Evolutionary conservation across 2,329 filamentous ascomycete species (phyloP), one percentile per base, ranked within the genome.

Genomic region (Blastomyces parvus): DNA sequence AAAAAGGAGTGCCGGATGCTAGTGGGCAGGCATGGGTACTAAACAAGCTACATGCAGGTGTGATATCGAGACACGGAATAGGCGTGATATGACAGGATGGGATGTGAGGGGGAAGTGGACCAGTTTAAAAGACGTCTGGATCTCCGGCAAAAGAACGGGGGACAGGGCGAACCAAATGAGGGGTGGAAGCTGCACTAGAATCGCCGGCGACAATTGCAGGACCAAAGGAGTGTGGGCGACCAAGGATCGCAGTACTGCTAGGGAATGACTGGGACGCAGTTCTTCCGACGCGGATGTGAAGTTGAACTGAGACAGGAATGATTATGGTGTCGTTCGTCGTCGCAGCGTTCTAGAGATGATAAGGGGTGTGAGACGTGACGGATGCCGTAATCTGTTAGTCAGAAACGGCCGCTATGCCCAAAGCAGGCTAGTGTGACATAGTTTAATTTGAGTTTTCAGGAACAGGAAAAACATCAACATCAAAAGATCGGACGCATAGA

Each of bases 171-270:
- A 38, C 1, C 30, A 61, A 53, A 53, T 22, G 59, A 52, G 46
- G 19, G 36, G n/a, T 2, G 11, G 48, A 53, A 61, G 59, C 6
- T 53, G 33, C 33, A 50, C 27, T 25, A 36, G 17, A 4, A 52
- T 62, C 60, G 60, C 60, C 60, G 38, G 60, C 60, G 52, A 62
- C 60, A 46, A 62, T 52, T 61, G 59, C 46, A 46, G 50, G 42
- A 25, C 46, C 44, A 52, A 61, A 38, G 6, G 60, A 62, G 36
- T 22, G 60, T 48, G 50, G 50, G 38, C 13, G 60, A 56, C 60
- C 22, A 33, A 42, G 50, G n/a, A 46, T 52, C 44, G 46, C 59
- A n/a, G 46, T 22, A 30, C 14, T 52, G 19, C 13, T 42, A 53
- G 27, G 25, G 40, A 59, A 40, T 30, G 17, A 46, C n/a, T 42